Percentiles rank a stretch among this genome's conserved stretches.
Evolutionary conservation across 306 rosid species (phyloP).

Genomic region (Ormosia emarginata): DNA sequence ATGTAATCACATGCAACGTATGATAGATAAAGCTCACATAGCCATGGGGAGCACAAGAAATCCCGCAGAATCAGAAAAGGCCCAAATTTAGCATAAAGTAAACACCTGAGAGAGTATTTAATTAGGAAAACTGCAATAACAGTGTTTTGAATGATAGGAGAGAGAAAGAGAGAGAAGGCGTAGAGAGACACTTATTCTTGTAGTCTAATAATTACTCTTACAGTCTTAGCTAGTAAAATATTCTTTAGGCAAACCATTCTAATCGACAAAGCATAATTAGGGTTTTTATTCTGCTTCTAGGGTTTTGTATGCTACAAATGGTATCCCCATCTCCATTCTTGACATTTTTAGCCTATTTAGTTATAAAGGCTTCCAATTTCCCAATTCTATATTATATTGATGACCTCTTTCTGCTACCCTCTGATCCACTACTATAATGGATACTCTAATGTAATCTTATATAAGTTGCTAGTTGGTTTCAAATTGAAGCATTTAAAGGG

Average conservation of each 20-base stretch:
- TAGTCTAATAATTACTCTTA: constrained; percentile 32
- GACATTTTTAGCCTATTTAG: neutral
- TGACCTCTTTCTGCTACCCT: neutral
- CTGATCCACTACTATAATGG: neutral
- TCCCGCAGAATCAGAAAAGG: constrained; percentile 59
- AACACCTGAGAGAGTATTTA: constrained; percentile 38
- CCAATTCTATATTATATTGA: neutral
- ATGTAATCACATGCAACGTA: constrained; percentile 52
- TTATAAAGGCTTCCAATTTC: constrained; percentile 3
- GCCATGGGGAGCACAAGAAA: constrained; percentile 79
- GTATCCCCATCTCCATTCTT: neutral
- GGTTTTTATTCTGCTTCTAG: constrained; percentile 48
- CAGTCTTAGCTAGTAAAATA: neutral
- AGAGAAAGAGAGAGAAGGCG: constrained; percentile 31
- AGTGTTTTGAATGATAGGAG: constrained; percentile 55
- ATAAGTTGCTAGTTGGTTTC: neutral
- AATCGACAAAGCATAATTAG: constrained; percentile 39
- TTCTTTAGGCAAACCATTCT: constrained; percentile 9
- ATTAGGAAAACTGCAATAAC: constrained; percentile 41
- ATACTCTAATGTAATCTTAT: neutral
- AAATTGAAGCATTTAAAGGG: neutral
- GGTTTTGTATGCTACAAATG: constrained; percentile 29
- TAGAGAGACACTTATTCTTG: neutral
- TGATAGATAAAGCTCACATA: constrained; percentile 31
- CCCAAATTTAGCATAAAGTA: constrained; percentile 49